phyloP scores from a whole-genome alignment of 2,329 filamentous ascomycete species.

The Calonectria honghensis region DNA sequence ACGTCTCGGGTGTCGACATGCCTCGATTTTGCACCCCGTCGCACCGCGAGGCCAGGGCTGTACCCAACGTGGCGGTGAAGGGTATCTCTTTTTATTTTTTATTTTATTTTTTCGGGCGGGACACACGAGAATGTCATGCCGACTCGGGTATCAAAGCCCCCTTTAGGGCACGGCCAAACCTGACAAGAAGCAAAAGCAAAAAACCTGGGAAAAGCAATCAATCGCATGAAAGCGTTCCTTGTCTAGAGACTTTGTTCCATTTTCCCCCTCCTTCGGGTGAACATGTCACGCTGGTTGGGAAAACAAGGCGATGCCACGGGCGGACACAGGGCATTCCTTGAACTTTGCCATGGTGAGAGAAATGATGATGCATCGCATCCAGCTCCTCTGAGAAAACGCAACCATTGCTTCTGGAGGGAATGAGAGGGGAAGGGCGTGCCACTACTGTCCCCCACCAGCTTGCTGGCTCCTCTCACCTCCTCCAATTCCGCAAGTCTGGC shows the following conservation, averaged over 20 bases:
- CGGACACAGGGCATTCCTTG: conserved; percentile 24
- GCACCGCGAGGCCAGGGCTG: conserved; percentile 30
- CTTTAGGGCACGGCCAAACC: conserved; percentile 23
- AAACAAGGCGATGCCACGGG: conserved; percentile 25
- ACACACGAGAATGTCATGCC: conserved; percentile 34
- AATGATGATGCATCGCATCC: conserved; percentile 27
- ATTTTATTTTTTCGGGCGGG: conserved; percentile 8
- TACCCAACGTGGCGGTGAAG: conserved; percentile 51
- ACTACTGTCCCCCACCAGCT: background rate
- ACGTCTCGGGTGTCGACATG: conserved; percentile 38
- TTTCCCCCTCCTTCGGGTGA: conserved; percentile 13
- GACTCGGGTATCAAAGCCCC: conserved; percentile 38
- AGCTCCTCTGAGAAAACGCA: conserved; percentile 19
- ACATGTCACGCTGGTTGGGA: conserved; percentile 17
- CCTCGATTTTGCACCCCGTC: conserved; percentile 41
- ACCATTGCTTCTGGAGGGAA: conserved; percentile 15
- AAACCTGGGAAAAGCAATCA: conserved; percentile 29
- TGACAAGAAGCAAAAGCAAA: conserved; percentile 15
- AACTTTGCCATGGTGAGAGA: conserved; percentile 27
- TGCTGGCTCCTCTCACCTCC: conserved; percentile 19
- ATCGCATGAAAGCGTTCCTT: conserved; percentile 24
- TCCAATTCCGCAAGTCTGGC: conserved; percentile 33
- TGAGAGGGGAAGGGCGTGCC: conserved; percentile 7
- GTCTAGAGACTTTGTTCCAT: background rate
- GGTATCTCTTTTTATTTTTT: conserved; percentile 10